Conservation (phyloP, 2,329 filamentous ascomycete species). For the Ceratocystis papillata region DNA sequence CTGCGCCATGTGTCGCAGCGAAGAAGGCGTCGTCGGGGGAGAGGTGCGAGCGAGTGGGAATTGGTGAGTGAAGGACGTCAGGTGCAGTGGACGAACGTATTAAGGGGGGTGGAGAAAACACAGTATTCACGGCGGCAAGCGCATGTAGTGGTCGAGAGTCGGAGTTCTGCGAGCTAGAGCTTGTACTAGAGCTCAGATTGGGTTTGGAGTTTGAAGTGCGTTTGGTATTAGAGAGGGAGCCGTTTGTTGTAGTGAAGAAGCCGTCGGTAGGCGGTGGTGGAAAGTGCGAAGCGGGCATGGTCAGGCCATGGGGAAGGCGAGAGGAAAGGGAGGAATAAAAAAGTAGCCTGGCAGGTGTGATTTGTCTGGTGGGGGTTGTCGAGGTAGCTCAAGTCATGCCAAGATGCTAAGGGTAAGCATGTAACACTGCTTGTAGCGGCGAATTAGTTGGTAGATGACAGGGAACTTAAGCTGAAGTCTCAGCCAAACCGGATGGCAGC, state of each 20-base stretch:
- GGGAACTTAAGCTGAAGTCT: too few species aligned
- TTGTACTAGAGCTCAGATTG: not conserved
- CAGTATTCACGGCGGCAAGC: constrained; percentile 3
- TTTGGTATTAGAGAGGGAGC: not conserved
- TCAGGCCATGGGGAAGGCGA: not conserved
- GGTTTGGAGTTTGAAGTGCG: not conserved
- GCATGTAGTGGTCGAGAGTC: constrained; percentile 24
- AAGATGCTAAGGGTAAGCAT: too few species aligned
- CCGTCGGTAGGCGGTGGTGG: constrained; percentile 56
- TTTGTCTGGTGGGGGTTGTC: not conserved
- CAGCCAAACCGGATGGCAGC: too few species aligned
- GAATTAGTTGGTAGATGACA: too few species aligned
- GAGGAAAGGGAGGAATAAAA: not conserved
- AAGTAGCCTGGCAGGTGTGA: not conserved
- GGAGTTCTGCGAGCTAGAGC: constrained; percentile 23
- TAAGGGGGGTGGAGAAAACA: constrained; percentile 9
- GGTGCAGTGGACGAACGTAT: constrained; percentile 14
- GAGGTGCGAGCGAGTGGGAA: constrained; percentile 48
- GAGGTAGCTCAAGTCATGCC: not conserved
- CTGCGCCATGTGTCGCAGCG: constrained; percentile 30
- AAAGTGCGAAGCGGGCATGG: not conserved
- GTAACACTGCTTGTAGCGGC: too few species aligned
- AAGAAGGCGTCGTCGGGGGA: constrained; percentile 77
- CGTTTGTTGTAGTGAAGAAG: constrained; percentile 43
- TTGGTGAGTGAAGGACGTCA: constrained; percentile 33